Base-by-base conservation (phyloP, 768 basidiomycete species). In the Lanmaoa pseudosensibilis region DNA sequence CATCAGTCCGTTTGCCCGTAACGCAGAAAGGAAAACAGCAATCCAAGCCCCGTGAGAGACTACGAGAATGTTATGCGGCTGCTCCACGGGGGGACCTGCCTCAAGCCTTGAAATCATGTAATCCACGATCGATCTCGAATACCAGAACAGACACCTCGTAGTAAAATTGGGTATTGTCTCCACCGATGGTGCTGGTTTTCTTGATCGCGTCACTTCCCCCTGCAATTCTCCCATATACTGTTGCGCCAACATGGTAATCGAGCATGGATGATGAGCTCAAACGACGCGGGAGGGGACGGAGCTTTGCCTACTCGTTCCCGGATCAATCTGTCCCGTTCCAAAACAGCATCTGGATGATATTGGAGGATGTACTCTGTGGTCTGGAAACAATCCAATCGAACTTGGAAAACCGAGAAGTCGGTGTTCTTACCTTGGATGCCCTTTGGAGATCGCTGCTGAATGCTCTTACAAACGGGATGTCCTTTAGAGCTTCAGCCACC, bases 401-500 rank as follows among this genome's bases (percentile, higher is more conserved):
- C 21, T 13, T 33, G 21, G 13, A 39, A 27, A 27, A 4, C 23
- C n/a, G 2, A 40, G 21, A 15, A 40, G 19, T 34, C 45, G n/a
- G 12, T 16, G 18, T 44, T 55, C 73, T 72, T 65, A 92, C 92
- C 74, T 83, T 79, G 46, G 71, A 73, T 13, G 92, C 91, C 55
- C 92, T 76, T 47, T 62, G 72, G 47, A 94, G 78, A 74, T 92
- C 89, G 65, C 92, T 94, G 57, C 81, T 83, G 66, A 81, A 85
- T 32, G 84, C 88, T 27, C 70, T 71, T 36, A 76, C 78, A 60
- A 94, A 88, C 9, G 72, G 73, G 18, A 87, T 71, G 34, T 73
- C 65, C 64, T 77, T 78, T 58, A 92, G 71, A 40, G 77, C 80
- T 57, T 78, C 71, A 2, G 81, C 87, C 2, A 84, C 80, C 52